Evolutionary conservation across 306 rosid species (phyloP).

Genomic region (Notholithocarpus densiflorus): DNA sequence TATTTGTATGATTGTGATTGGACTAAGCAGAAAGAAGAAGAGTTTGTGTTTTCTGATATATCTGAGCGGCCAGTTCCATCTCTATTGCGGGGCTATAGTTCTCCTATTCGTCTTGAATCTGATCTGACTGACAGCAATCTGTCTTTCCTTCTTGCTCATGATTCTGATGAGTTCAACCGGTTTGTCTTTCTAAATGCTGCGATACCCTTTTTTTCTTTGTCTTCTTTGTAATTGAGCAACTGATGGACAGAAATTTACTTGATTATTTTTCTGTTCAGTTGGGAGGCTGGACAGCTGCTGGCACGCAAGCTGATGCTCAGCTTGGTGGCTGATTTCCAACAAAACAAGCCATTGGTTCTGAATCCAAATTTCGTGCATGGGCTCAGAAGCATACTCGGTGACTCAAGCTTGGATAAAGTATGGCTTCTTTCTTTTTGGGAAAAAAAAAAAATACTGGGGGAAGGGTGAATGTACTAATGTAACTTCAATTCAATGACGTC

Average conservation of each 20-base stretch:
- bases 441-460: neutral
- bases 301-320: slow-evolving; percentile 84
- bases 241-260: slow-evolving; percentile 19
- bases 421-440: neutral
- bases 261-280: slow-evolving; percentile 46
- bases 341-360: slow-evolving; percentile 71
- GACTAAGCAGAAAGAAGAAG: slow-evolving; percentile 79
- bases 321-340: slow-evolving; percentile 80
- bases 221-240: neutral
- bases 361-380: slow-evolving; percentile 74
- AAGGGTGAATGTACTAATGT: slow-evolving; percentile 10
- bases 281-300: slow-evolving; percentile 98
- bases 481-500: slow-evolving; percentile 9
- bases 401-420: slow-evolving; percentile 89
- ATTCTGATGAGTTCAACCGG: slow-evolving; percentile 96
- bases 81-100: slow-evolving; percentile 82
- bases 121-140: slow-evolving; percentile 74
- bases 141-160: slow-evolving; percentile 88
- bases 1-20: slow-evolving; percentile 10
- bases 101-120: slow-evolving; percentile 89
- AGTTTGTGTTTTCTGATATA: slow-evolving; percentile 71
- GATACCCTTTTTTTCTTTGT: neutral
- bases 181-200: slow-evolving; percentile 41
- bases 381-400: slow-evolving; percentile 55
- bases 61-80: slow-evolving; percentile 91